These are phyloP conservation scores for Bipolaris sorokiniana DNA, from an alignment of 2,329 filamentous ascomycete genomes.

Conservation along the genomic window DNA sequence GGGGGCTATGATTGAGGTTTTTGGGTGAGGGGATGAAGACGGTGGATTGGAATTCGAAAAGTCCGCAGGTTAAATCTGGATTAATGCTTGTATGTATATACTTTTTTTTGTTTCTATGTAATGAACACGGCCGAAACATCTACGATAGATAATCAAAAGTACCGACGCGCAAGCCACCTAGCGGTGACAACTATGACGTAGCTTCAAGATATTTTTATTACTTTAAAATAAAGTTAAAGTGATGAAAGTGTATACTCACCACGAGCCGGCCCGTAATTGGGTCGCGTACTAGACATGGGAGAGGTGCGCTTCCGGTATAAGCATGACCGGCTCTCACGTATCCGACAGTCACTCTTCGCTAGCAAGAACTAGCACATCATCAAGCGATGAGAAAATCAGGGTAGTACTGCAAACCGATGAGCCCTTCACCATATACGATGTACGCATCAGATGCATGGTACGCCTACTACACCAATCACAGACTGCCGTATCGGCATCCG, in stretches of 20 bases:
- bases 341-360: background rate
- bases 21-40: conserved; percentile 17
- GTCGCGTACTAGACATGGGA: no score
- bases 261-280: background rate
- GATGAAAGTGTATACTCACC: background rate
- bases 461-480: background rate
- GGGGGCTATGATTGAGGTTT: conserved; percentile 61
- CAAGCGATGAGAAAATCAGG: background rate
- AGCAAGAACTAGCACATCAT: background rate
- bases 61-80: background rate
- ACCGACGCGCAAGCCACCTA: no score
- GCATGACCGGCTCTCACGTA: background rate
- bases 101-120: background rate
- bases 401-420: no score
- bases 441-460: no score
- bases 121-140: background rate
- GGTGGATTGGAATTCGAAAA: background rate
- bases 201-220: no score
- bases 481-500: background rate
- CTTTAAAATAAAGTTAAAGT: background rate
- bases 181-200: no score
- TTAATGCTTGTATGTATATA: background rate
- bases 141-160: background rate
- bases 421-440: no score
- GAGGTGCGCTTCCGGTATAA: no score